phyloP scores from a whole-genome alignment of 2,329 filamentous ascomycete genomes.

The Boeremia lycopersici region DNA sequence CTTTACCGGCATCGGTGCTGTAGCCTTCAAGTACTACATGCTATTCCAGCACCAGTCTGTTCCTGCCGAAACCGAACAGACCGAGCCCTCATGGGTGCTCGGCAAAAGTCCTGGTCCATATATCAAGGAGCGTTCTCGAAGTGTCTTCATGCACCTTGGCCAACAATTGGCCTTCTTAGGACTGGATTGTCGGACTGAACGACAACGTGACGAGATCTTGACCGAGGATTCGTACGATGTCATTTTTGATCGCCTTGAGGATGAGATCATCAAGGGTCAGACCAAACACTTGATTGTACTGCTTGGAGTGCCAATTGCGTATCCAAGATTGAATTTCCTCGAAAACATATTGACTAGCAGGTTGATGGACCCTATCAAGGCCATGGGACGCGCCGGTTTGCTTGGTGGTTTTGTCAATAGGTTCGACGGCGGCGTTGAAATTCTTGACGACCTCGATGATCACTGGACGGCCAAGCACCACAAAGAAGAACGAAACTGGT shows the following conservation, averaged over 20 bases:
- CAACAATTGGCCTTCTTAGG: constrained; percentile 80
- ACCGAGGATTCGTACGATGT: constrained; percentile 81
- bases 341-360: constrained; percentile 78
- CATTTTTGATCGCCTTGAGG: constrained; percentile 82
- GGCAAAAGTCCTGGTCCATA: constrained; percentile 84
- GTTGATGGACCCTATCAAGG: constrained; percentile 87
- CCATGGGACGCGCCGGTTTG: constrained; percentile 79
- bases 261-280: constrained; percentile 80
- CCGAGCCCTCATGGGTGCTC: constrained; percentile 91
- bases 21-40: constrained; percentile 99
- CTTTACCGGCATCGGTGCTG: constrained; percentile 84
- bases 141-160: constrained; percentile 83
- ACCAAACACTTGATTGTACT: constrained; percentile 90
- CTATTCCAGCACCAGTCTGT: constrained; percentile 97
- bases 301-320: constrained; percentile 69
- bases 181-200: constrained; percentile 88
- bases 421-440: constrained; percentile 89
- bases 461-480: constrained; percentile 98
- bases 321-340: constrained; percentile 60
- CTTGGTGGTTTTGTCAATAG: constrained; percentile 82
- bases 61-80: constrained; percentile 75
- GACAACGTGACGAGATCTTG: constrained; percentile 81
- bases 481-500: constrained; percentile 83
- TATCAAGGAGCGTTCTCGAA: constrained; percentile 84
- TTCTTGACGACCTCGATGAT: constrained; percentile 90